These are phyloP conservation scores for Ehretia macrophylla DNA, from an alignment of 257 asterid species.

Conservation along the genomic window DNA sequence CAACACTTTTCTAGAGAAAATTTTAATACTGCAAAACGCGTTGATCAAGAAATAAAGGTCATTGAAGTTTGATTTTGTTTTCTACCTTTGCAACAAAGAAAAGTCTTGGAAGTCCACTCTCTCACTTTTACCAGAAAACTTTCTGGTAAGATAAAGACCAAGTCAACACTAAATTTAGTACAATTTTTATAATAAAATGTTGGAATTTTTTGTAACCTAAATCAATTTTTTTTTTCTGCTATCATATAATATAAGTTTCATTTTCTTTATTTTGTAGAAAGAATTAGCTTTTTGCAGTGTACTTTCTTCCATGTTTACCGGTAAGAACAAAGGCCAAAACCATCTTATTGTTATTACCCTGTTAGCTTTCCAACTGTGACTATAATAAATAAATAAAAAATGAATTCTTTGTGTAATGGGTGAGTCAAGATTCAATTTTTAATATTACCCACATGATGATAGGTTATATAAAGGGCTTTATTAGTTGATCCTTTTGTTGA, in stretches of 20 bases:
- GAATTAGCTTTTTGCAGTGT: too few species aligned
- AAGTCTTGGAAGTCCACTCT: not conserved
- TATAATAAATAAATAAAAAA: too few species aligned
- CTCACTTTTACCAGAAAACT: not conserved
- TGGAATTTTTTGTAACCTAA: too few species aligned
- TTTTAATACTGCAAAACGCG: slow-evolving; percentile 1
- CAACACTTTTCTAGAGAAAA: not conserved
- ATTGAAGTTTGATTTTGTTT: not conserved
- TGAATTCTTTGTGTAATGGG: not conserved
- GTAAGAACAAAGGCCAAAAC: too few species aligned
- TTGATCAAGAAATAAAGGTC: not conserved
- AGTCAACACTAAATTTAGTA: not conserved
- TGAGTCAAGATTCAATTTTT: not conserved
- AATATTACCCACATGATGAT: not conserved
- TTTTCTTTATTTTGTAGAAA: too few species aligned
- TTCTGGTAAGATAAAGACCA: not conserved
- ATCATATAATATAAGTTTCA: not conserved
- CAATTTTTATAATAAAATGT: not conserved
- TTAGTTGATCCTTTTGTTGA: not conserved
- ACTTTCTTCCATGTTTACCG: too few species aligned
- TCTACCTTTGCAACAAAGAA: not conserved
- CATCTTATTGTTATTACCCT: too few species aligned
- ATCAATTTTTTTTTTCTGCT: too few species aligned
- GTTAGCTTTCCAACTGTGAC: too few species aligned
- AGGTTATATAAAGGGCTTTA: not conserved